Base-by-base conservation (phyloP, 1,284 basidiomycete genomes). In the Ceratobasidium sp. region DNA sequence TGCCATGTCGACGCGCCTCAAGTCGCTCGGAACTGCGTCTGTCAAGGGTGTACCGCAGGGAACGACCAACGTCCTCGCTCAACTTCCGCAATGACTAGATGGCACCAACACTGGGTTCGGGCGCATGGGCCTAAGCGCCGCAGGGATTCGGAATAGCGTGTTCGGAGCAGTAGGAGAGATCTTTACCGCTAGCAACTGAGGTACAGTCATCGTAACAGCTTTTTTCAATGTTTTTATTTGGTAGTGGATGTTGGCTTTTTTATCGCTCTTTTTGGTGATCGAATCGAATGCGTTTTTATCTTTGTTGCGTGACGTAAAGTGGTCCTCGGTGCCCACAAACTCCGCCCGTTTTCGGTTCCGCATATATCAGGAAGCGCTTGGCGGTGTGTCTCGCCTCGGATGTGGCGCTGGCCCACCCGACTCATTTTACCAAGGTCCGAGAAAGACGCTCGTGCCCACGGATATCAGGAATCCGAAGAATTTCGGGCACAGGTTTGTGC, bases 21-120 rank as follows among this genome's bases (percentile, higher is more conserved):
- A 72, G 69, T 28, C 44, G 13, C 14, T 74, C n/a, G 75, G 71
- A 3, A 28, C 67, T 14, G 14, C 16, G 14, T 50, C 43, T 57
- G 50, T 49, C 8, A 46, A 8, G n/a, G 50, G 63, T 9, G 49
- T 76, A 7, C 74, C 75, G 6, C n/a, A 8, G 1, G 62, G 58
- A 0, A 76, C 75, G n/a, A 71, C 74, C 58, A 76, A 76, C 67
- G 13, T 71, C 21, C 30, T 76, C 30, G 75, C 74, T 28, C 74
- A 75, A 58, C 54, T 69, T 8, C 66, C 66, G 9, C 52, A 57
- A 41, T 69, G 66, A 69, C 66, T 69, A 57, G 66, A 69, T 57
- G 66, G 66, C 46, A 47, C 52, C 26, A 23, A 21, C n/a, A 6
- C 32, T n/a, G 16, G 35, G 41, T 16, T 61, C 38, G 35, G 28